Base-by-base conservation (phyloP, 2,329 filamentous ascomycete genomes). In the Microcyclospora tardicrescens region DNA sequence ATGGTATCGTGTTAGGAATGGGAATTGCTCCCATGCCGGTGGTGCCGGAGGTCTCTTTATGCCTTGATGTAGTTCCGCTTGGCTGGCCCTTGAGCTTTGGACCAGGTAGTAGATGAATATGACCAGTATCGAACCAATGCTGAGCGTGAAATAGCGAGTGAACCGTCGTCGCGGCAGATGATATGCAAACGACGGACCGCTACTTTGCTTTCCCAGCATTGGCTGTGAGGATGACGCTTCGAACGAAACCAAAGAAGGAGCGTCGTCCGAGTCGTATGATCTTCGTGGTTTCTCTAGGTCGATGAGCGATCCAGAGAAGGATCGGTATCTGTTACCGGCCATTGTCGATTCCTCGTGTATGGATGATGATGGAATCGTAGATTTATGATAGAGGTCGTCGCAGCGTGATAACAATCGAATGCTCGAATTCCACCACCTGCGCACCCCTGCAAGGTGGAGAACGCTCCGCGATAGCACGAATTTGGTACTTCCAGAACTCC, bases 1-100 rank as follows among this genome's bases (percentile, higher is more conserved):
- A 58, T 95, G 91, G 58, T 95, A 98, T 45, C 87, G 73, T 43
- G 79, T 80, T 44, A 98, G 61, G 53, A 94, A 93, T 0, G 78
- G 76, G 56, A 93, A 96, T 9, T 72, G 74, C 57, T 93, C 84
- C 86, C 87, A 96, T n/a, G 73, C 61, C 0, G 78, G 75, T 10
- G 84, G 82, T 14, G 77, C 73, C 0, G 75, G 69, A 10, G 71
- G 71, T 46, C 77, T 76, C 27, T 54, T 51, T 8, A 24, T 24
- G 19, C 19, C 19, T 5, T 24, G 19, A 28, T 50, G 47, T 37
- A 52, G 19, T 12, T 74, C 71, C 19, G 81, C 55, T 43, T 67
- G 71, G 33, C 52, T 55, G 4, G 50, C 43, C 36, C 47, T 53
- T 14, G 50, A 53, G 15, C 50, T 46, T 52, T 67, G 71, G 53